Evolutionary conservation across 139 green algal species (phyloP).

Genomic region (Tetradesmus obliquus): DNA sequence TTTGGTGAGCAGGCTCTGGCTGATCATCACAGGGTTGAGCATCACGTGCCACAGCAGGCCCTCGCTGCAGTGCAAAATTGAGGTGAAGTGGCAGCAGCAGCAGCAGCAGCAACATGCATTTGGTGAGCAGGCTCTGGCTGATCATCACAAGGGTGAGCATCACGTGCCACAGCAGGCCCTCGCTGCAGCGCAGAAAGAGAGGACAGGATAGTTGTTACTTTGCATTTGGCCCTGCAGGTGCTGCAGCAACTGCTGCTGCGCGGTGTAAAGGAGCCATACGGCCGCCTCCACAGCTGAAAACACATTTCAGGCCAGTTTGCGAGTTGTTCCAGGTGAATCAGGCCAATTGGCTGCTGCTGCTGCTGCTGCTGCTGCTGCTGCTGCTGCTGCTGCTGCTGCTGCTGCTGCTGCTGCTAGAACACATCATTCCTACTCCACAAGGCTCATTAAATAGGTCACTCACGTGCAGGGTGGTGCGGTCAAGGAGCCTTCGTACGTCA

Average conservation of each 20-base stretch:
- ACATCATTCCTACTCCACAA: neutral
- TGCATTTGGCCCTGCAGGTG: no score
- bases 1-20: conserved; percentile 5
- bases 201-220: no score
- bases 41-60: conserved; percentile 69
- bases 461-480: conserved; percentile 13
- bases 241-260: no score
- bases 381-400: neutral
- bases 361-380: neutral
- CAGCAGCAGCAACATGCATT: neutral
- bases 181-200: neutral
- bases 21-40: conserved; percentile 44
- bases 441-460: neutral
- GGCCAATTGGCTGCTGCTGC: no score
- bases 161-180: neutral
- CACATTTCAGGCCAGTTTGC: no score
- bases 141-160: neutral
- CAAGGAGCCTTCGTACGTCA: conserved; percentile 21
- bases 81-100: neutral
- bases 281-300: no score
- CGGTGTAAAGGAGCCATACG: no score
- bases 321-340: no score
- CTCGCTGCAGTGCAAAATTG: conserved; percentile 68
- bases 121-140: neutral
- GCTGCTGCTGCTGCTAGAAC: neutral